These are phyloP conservation scores for Collariella sp. DNA, from an alignment of 495 filamentous ascomycete species.

Conservation along the genomic window DNA sequence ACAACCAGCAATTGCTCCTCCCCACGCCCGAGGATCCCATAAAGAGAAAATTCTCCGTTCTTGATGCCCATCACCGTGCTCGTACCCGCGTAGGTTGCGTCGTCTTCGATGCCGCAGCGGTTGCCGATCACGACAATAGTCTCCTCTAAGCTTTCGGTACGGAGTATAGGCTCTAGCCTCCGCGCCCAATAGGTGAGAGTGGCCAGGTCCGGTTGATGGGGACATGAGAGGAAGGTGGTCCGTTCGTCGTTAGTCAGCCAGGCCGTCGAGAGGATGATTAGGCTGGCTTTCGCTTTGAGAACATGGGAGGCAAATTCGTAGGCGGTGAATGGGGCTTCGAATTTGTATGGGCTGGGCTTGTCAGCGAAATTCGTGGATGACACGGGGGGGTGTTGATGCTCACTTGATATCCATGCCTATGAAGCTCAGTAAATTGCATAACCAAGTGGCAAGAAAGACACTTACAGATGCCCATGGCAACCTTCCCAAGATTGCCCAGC, in stretches of 20 bases:
- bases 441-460: background rate
- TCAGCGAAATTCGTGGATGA: too few relatives aligned
- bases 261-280: slow-evolving; percentile 80
- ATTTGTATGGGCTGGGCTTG: slow-evolving; percentile 37
- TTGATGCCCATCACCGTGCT: slow-evolving; percentile 72
- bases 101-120: slow-evolving; percentile 63
- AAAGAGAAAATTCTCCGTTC: slow-evolving; percentile 56
- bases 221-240: slow-evolving; percentile 34
- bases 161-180: slow-evolving; percentile 65
- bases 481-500: slow-evolving; percentile 47
- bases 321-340: slow-evolving; percentile 63
- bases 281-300: slow-evolving; percentile 51
- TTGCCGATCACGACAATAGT: slow-evolving; percentile 80
- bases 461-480: slow-evolving; percentile 86
- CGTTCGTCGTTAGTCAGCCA: slow-evolving; percentile 63
- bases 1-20: slow-evolving; percentile 58
- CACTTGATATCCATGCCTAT: slow-evolving; percentile 63
- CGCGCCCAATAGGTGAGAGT: slow-evolving; percentile 85
- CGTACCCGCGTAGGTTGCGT: slow-evolving; percentile 76
- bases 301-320: slow-evolving; percentile 82
- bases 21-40: slow-evolving; percentile 55
- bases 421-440: background rate
- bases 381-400: slow-evolving; percentile 3
- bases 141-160: slow-evolving; percentile 46
- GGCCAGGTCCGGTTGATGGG: slow-evolving; percentile 59